Percentiles rank a stretch among this genome's conserved stretches.
These are phyloP conservation scores for Coffea canephora DNA, from an alignment of 257 asterid species.

Conservation along the genomic window DNA sequence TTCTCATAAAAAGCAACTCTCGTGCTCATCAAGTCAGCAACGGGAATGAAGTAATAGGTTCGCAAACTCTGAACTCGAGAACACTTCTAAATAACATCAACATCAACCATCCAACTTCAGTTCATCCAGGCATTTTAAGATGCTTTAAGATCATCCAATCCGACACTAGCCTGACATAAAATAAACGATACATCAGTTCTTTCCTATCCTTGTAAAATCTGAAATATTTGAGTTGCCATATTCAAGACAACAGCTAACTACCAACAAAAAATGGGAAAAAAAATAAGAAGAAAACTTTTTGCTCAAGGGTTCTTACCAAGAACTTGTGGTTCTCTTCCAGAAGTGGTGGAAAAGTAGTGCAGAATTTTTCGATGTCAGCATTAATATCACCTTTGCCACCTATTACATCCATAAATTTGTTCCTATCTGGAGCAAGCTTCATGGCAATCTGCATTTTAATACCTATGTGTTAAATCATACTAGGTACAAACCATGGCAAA, in stretches of 20 bases:
- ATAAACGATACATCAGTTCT: constrained; percentile 14
- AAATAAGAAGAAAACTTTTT: background rate
- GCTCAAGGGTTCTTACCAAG: constrained; percentile 54
- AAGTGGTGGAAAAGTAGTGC: constrained; percentile 69
- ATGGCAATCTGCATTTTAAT: constrained; percentile 65
- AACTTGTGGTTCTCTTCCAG: constrained; percentile 97
- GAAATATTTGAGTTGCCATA: background rate
- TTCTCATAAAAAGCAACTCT: background rate
- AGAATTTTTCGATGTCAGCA: constrained; percentile 71
- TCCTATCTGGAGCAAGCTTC: constrained; percentile 99
- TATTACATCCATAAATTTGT: constrained; percentile 77
- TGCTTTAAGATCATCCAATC: constrained; percentile 90
- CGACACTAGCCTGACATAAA: constrained; percentile 76
- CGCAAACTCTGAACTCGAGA: background rate
- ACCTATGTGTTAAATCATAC: background rate
- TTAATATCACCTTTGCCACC: constrained; percentile 67
- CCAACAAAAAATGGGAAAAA: background rate
- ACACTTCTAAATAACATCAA: background rate
- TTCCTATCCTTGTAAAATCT: background rate
- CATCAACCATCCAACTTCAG: background rate
- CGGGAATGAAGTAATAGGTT: background rate
- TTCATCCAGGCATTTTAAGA: constrained; percentile 37
- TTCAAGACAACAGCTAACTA: background rate
- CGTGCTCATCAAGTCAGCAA: background rate
- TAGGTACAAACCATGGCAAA: no score